Conservation (phyloP, 345 rosid species). For the Lumnitzera littorea region DNA sequence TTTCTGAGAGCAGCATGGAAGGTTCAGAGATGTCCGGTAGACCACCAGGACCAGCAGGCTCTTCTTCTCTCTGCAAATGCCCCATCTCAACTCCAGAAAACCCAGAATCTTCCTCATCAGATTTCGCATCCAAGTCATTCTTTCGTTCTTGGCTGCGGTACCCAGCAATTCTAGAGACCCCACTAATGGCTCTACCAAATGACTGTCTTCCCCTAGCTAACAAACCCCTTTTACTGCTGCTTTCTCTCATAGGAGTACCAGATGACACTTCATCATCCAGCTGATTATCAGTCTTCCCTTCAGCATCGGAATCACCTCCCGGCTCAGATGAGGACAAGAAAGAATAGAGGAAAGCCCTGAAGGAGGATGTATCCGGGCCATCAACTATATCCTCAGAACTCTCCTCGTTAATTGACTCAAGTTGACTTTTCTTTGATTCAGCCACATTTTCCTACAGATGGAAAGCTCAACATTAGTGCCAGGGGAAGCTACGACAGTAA, state of each 20-base stretch:
- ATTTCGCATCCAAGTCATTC: constrained; percentile 29
- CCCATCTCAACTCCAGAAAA: constrained; percentile 59
- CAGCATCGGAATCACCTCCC: constrained; percentile 27
- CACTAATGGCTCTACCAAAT: constrained; percentile 43
- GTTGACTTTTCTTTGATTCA: constrained; percentile 38
- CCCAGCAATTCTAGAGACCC: constrained; percentile 45
- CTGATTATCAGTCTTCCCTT: constrained; percentile 32
- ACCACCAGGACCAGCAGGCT: constrained; percentile 13
- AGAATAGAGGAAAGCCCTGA: constrained; percentile 84
- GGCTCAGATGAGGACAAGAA: constrained; percentile 56
- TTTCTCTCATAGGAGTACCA: constrained; percentile 41
- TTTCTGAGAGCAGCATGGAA: constrained; percentile 69
- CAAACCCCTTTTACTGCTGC: constrained; percentile 45
- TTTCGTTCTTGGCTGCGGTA: constrained; percentile 37
- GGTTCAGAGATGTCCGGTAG: constrained; percentile 71
- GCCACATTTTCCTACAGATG: constrained; percentile 41
- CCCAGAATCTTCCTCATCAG: constrained; percentile 22
- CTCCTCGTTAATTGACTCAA: constrained; percentile 42
- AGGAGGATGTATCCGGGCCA: constrained; percentile 95
- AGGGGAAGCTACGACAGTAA: too few species aligned
- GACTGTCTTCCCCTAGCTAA: constrained; percentile 72
- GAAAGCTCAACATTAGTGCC: not conserved
- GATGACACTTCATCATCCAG: constrained; percentile 28
- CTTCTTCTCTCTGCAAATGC: constrained; percentile 31
- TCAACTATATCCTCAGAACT: constrained; percentile 30